Conservation (phyloP, 805 yeast species). For the Sugiyamaella boreocaroliniensis region DNA sequence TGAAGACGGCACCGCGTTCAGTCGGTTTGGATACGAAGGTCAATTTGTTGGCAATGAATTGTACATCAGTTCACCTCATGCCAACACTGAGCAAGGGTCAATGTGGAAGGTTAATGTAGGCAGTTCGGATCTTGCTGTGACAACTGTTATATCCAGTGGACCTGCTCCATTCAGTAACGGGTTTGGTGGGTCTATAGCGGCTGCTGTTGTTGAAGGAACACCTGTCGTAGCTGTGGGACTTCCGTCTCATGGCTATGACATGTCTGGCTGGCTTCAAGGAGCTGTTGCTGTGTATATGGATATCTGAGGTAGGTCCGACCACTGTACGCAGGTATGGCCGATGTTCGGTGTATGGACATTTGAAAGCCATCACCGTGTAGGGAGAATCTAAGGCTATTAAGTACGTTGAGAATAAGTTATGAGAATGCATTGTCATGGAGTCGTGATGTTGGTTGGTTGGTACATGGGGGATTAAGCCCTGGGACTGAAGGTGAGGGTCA, state of each 20-base stretch:
- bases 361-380: too few relatives aligned
- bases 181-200: slow-evolving; percentile 38
- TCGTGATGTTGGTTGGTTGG: too few relatives aligned
- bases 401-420: background rate
- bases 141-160: slow-evolving; percentile 25
- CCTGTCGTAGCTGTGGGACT: slow-evolving; percentile 20
- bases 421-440: too few relatives aligned
- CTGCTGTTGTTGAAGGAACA: slow-evolving; percentile 13
- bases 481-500: slow-evolving; percentile 18
- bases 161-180: slow-evolving; percentile 29
- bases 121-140: slow-evolving; percentile 15
- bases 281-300: slow-evolving; percentile 14
- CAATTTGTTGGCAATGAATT: slow-evolving; percentile 22
- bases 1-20: slow-evolving; percentile 19
- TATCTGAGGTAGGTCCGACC: background rate
- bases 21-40: slow-evolving; percentile 33
- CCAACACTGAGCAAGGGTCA: slow-evolving; percentile 39
- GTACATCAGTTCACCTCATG: slow-evolving; percentile 39
- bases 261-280: slow-evolving; percentile 11
- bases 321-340: too few relatives aligned
- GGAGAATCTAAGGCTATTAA: background rate
- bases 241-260: slow-evolving; percentile 20
- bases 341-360: too few relatives aligned
- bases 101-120: slow-evolving; percentile 38
- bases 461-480: too few relatives aligned